Base-by-base conservation (phyloP, 164 flowering plant species). In the Annona cherimola region DNA sequence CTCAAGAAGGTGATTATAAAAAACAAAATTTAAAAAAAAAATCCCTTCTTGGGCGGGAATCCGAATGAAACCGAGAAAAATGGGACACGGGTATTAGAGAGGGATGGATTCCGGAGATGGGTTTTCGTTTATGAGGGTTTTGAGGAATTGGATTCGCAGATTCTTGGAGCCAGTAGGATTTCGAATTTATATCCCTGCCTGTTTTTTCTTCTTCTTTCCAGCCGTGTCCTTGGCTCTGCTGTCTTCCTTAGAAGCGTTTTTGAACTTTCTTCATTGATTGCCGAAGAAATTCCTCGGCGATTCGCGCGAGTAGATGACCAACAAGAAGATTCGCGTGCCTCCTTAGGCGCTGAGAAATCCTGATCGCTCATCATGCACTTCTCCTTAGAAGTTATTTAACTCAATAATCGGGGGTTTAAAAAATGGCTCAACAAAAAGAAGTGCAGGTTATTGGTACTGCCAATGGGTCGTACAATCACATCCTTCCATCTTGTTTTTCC, bases 161-260 rank as follows among this genome's bases (percentile, higher is more conserved):
- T 62, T 62, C 62, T 73, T 78, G 79, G 77, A 78, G 80, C 79
- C 43, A 70, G 79, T 76, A 68, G 73, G 73, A 74, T 76, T 82
- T 62, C 65, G 65, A 62, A 62, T 20, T 62, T 76, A 5, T 42
- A 19, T 40, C 63, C 42, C 65, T 69, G 40, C 39, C 45, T 71
- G 11, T 62, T 26, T 63, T 50, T 71, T 54, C 9, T 41, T 20
- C 64, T 50, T 73, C n/a, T 73, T 12, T 65, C 62, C 39, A 66
- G 54, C 43, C 45, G 18, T 8, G 42, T 45, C 19, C 39, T 39
- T 71, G 41, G 40, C 44, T 8, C 11, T 63, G 35, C 35, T 50
- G 57, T 50, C 57, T 50, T 50, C 57, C 57, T 50, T 5, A 11
- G 14, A 0, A 50, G 57, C 57, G 57, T 11, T 43, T 42, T 74